These are phyloP conservation scores for Picea abies DNA, from an alignment of 83 land plant genomes.

Conservation along the genomic window DNA sequence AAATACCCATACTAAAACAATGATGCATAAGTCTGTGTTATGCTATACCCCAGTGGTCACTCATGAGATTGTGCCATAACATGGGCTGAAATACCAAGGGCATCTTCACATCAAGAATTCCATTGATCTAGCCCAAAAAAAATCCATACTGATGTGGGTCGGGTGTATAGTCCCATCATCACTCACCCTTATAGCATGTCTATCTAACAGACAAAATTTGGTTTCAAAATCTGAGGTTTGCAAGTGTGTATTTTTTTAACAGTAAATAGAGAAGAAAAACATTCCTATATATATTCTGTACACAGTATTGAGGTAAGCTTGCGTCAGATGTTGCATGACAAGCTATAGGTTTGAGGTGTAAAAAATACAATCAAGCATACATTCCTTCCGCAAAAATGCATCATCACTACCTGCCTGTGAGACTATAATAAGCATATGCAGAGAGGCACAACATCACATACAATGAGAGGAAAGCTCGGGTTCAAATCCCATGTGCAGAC, in stretches of 20 bases:
- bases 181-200: background rate
- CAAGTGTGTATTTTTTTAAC: background rate
- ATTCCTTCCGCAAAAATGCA: background rate
- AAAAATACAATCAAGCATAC: background rate
- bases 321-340: background rate
- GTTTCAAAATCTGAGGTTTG: background rate
- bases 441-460: background rate
- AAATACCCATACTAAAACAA: background rate
- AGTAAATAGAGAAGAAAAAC: background rate
- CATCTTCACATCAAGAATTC: background rate
- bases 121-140: too few relatives aligned
- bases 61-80: background rate
- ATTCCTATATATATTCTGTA: conserved; percentile 1
- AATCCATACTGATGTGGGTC: background rate
- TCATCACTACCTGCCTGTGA: background rate
- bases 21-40: background rate
- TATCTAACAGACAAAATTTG: background rate
- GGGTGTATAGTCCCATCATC: background rate
- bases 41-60: background rate
- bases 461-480: background rate
- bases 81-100: background rate
- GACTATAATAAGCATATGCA: background rate
- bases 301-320: background rate
- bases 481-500: background rate
- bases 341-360: background rate